Evolutionary conservation across 306 rosid genomes (phyloP).

Genomic region (Comarum palustre): DNA sequence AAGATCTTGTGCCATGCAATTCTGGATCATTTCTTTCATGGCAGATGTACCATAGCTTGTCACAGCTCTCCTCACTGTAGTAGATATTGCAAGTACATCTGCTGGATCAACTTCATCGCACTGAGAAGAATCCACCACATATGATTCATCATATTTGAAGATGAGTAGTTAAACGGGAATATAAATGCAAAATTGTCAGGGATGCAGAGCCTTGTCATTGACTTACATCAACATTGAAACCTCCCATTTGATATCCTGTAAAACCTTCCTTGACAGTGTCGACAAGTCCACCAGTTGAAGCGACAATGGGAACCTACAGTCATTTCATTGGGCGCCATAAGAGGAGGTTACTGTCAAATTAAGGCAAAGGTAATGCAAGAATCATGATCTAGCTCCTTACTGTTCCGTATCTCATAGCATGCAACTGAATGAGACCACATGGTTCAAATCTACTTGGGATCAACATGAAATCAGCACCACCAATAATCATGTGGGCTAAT

Average conservation of each 20-base stretch:
- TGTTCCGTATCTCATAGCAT: conserved; percentile 53
- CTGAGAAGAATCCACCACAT: conserved; percentile 19
- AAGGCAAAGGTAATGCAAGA: background rate
- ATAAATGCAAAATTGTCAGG: background rate
- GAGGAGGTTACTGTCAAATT: background rate
- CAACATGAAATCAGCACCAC: conserved; percentile 40
- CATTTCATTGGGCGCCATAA: background rate
- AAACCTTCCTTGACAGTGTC: conserved; percentile 50
- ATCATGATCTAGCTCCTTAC: conserved; percentile 32
- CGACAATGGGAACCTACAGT: conserved; percentile 37
- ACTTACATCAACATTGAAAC: conserved; percentile 41
- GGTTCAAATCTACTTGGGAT: conserved; percentile 56
- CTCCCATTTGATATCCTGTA: conserved; percentile 47
- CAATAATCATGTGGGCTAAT: conserved; percentile 44
- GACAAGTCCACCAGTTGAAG: conserved; percentile 55
- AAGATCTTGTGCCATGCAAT: conserved; percentile 51
- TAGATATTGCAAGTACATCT: conserved; percentile 34
- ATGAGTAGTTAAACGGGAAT: background rate
- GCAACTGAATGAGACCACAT: conserved; percentile 54
- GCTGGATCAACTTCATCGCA: conserved; percentile 43
- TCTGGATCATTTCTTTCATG: conserved; percentile 37
- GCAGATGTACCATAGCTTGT: conserved; percentile 34
- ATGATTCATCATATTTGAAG: background rate
- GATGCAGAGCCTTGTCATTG: background rate
- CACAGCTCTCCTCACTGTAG: conserved; percentile 31